A percentile compares a stretch with the other conserved stretches of the same genome.
phyloP scores from a whole-genome alignment of 2,329 filamentous ascomycete species.

The Curvularia hawaiiensis region DNA sequence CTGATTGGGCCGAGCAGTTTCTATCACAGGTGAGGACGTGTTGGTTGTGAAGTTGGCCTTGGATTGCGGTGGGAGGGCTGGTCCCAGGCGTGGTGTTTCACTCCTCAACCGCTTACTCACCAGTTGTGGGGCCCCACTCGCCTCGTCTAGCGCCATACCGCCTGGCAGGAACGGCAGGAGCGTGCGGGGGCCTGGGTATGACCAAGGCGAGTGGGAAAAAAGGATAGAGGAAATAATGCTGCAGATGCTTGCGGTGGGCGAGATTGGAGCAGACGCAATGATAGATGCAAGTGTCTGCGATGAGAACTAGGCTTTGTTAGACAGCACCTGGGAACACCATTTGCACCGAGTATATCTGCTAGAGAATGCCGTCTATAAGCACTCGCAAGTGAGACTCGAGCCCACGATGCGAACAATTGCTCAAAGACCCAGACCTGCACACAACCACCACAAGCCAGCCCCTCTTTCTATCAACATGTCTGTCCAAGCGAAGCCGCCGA shows the following conservation, averaged over 20 bases:
- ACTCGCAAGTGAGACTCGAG: background rate
- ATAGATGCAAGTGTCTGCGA: background rate
- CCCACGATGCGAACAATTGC: background rate
- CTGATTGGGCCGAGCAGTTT: conserved; percentile 29
- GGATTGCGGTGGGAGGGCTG: conserved; percentile 25
- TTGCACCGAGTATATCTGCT: background rate
- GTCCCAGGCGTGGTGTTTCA: conserved; percentile 21
- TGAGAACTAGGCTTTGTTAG: background rate
- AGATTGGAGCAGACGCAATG: background rate
- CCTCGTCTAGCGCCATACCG: conserved; percentile 13
- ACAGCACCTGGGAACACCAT: background rate
- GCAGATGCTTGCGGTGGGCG: background rate
- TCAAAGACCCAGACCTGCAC: background rate
- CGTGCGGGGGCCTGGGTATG: background rate
- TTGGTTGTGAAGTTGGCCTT: conserved; percentile 15
- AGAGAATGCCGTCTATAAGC: background rate
- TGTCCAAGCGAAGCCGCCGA: no score
- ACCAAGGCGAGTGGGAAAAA: background rate
- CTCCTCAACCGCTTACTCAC: conserved; percentile 14
- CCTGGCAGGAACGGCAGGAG: conserved; percentile 1
- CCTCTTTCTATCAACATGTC: no score
- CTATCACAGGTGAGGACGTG: conserved; percentile 3
- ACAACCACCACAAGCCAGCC: background rate
- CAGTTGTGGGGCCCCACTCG: conserved; percentile 15
- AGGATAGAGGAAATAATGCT: no score